A percentile compares a stretch with the other conserved stretches of the same genome.
phyloP scores from a whole-genome alignment of 805 yeast genomes.

The Kuraishia ogatae region DNA sequence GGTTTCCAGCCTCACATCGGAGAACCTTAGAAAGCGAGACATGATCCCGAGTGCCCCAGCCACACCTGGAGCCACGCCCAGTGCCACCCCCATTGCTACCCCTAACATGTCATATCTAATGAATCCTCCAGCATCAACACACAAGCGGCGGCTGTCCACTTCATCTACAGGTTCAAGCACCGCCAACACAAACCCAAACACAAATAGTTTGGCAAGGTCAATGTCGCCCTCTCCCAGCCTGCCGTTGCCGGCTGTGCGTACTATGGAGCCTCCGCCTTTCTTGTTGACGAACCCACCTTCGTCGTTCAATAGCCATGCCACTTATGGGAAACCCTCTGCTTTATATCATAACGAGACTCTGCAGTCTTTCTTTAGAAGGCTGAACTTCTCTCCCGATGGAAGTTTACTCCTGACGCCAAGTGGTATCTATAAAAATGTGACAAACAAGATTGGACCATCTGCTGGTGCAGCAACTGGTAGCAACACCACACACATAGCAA shows the following conservation, averaged over 20 bases:
- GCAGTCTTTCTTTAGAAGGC: slow-evolving; percentile 82
- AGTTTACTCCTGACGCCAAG: slow-evolving; percentile 68
- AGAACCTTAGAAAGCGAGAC: slow-evolving; percentile 11
- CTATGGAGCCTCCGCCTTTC: slow-evolving; percentile 24
- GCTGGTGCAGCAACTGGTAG: not conserved
- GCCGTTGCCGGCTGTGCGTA: slow-evolving; percentile 40
- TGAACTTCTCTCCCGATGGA: slow-evolving; percentile 89
- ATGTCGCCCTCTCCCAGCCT: slow-evolving; percentile 16
- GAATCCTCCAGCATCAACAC: slow-evolving; percentile 12
- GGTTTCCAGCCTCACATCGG: slow-evolving; percentile 9
- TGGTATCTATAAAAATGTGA: slow-evolving; percentile 47
- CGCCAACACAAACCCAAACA: slow-evolving; percentile 21
- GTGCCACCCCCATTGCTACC: not conserved
- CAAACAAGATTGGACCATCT: not conserved
- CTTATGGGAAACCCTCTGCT: slow-evolving; percentile 26
- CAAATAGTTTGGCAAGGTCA: slow-evolving; percentile 7
- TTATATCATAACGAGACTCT: slow-evolving; percentile 81
- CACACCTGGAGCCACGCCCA: not conserved
- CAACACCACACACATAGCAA: not conserved
- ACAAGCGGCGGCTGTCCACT: slow-evolving; percentile 34
- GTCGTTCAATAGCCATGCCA: not conserved
- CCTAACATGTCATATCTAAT: slow-evolving; percentile 3
- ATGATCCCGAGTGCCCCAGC: slow-evolving; percentile 2
- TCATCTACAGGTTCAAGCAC: slow-evolving; percentile 24
- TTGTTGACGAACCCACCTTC: slow-evolving; percentile 3